Conservation (phyloP, 1,284 basidiomycete species). For the Trametes sp. region DNA sequence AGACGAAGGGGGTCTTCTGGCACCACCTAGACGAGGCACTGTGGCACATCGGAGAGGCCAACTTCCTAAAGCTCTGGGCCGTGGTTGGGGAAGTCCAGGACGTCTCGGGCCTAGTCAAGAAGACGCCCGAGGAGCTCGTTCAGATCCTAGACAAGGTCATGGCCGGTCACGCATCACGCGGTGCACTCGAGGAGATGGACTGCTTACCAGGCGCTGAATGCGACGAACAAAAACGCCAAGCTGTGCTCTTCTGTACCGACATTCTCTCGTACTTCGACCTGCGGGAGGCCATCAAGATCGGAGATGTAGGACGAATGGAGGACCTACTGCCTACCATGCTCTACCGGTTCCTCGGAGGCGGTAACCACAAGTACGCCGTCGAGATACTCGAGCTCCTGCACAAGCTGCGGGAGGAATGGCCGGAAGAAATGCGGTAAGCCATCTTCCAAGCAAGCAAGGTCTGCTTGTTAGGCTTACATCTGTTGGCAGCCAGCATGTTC, state of each 20-base stretch:
- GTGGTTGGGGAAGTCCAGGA: constrained; percentile 3
- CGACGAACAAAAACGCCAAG: constrained; percentile 28
- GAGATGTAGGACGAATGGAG: constrained; percentile 49
- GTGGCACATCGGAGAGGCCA: constrained; percentile 26
- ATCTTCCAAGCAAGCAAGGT: no score
- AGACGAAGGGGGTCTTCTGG: constrained; percentile 31
- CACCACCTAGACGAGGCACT: constrained; percentile 33
- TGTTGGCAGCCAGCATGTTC: constrained; percentile 39
- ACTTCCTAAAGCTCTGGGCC: constrained; percentile 22
- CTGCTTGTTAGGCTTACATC: no score
- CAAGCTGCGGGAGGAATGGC: constrained; percentile 44
- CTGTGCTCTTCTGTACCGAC: constrained; percentile 45
- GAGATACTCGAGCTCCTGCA: constrained; percentile 48
- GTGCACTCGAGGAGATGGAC: constrained; percentile 19
- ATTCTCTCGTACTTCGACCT: constrained; percentile 46
- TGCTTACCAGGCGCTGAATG: constrained; percentile 22
- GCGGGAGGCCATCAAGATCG: constrained; percentile 42
- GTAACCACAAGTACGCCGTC: constrained; percentile 7
- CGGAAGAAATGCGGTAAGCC: constrained; percentile 38
- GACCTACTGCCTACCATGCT: constrained; percentile 40
- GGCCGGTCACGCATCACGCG: background rate
- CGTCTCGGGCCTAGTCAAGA: constrained; percentile 10
- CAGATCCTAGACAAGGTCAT: background rate
- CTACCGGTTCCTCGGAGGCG: constrained; percentile 35
- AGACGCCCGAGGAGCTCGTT: constrained; percentile 9